Evolutionary conservation across 805 yeast species (phyloP).

Genomic region (Cyberlindnera americana): DNA sequence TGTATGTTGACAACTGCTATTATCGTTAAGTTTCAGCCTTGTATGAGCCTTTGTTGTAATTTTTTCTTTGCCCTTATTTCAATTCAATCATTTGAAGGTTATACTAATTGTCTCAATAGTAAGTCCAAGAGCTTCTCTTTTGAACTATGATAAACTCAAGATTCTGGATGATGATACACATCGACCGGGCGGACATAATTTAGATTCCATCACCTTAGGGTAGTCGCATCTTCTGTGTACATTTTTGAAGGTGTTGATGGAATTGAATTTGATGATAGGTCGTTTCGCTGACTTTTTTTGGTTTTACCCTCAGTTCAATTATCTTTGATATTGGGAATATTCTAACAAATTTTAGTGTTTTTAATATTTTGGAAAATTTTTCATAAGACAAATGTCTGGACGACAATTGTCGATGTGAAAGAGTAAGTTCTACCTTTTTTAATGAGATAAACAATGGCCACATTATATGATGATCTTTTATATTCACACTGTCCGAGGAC

Average conservation of each 20-base stretch:
- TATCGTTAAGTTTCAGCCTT: conserved; percentile 26
- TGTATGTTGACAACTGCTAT: conserved; percentile 22
- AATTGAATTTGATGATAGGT: conserved; percentile 48
- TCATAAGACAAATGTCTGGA: too few relatives aligned
- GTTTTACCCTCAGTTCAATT: too few relatives aligned
- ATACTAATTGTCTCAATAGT: too few relatives aligned
- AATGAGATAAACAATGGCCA: too few relatives aligned
- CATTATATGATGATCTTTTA: conserved; percentile 31
- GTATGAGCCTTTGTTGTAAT: conserved; percentile 17
- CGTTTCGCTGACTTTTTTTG: conserved; percentile 18
- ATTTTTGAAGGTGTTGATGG: conserved; percentile 38
- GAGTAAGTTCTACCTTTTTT: too few relatives aligned
- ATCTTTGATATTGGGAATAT: too few relatives aligned
- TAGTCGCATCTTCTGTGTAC: conserved; percentile 52
- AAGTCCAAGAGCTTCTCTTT: not conserved
- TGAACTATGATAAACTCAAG: not conserved
- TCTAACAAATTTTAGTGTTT: too few relatives aligned
- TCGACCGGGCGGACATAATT: conserved; percentile 54
- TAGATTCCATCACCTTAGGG: conserved; percentile 35
- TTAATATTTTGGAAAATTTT: too few relatives aligned
- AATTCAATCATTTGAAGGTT: too few relatives aligned
- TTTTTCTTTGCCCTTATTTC: not conserved
- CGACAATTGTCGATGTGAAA: too few relatives aligned
- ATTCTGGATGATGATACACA: conserved; percentile 22
- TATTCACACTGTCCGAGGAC: conserved; percentile 58